Percentiles rank a stretch among this genome's conserved stretches.
Conservation (phyloP, 768 basidiomycete genomes). For the Peribolospora kevripleyi region DNA sequence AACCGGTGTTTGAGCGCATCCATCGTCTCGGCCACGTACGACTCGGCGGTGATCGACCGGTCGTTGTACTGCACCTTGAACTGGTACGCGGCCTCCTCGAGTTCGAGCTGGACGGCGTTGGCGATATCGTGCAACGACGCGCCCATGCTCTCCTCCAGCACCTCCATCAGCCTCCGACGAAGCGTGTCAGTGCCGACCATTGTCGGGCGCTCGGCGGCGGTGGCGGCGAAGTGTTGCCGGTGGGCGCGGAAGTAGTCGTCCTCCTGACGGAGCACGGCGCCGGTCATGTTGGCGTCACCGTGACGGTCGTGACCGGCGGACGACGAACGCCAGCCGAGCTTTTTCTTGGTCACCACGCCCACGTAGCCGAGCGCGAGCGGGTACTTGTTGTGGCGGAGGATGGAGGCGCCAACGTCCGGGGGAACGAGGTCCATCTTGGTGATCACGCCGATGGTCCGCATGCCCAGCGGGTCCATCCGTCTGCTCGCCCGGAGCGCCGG, state of each 20-base stretch:
- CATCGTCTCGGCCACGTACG: constrained; percentile 92
- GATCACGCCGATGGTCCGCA: constrained; percentile 87
- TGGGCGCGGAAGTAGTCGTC: constrained; percentile 42
- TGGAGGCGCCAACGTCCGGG: constrained; percentile 52
- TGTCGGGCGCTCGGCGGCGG: constrained; percentile 30
- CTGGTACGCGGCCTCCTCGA: constrained; percentile 91
- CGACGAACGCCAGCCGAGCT: constrained; percentile 9
- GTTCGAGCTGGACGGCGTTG: constrained; percentile 86
- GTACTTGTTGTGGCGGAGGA: constrained; percentile 72
- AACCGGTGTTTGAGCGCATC: constrained; percentile 71
- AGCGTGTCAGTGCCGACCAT: constrained; percentile 85
- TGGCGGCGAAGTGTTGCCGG: constrained; percentile 33
- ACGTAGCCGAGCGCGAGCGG: constrained; percentile 95
- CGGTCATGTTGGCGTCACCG: constrained; percentile 22
- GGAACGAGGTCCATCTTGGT: constrained; percentile 98
- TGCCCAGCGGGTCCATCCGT: constrained; percentile 77
- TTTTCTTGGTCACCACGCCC: constrained; percentile 64
- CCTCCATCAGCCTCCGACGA: constrained; percentile 77
- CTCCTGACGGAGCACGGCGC: constrained; percentile 33
- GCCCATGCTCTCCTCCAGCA: constrained; percentile 92
- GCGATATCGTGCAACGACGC: constrained; percentile 84
- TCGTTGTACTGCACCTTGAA: constrained; percentile 99
- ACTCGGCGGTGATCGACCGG: constrained; percentile 75
- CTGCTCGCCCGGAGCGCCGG: constrained; percentile 82
- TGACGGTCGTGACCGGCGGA: background rate